Conservation (phyloP, 2,329 filamentous ascomycete genomes). For the Camillea tinctor region DNA sequence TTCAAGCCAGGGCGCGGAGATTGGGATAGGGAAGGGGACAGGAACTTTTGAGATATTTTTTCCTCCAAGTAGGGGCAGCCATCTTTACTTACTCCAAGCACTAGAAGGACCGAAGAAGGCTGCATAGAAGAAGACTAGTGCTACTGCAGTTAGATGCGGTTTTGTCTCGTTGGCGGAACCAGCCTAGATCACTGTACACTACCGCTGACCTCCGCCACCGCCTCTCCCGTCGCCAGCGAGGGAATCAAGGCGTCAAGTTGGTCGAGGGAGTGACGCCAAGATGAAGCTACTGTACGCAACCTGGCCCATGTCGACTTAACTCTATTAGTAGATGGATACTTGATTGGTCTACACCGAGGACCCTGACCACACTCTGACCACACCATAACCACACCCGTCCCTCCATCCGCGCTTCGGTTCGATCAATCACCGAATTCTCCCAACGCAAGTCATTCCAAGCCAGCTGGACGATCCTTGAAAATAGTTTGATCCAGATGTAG, state of each 20-base stretch:
- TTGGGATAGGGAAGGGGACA: slow-evolving; percentile 8
- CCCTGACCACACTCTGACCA: too few relatives aligned
- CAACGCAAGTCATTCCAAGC: slow-evolving; percentile 8
- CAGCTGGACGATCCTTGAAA: slow-evolving; percentile 16
- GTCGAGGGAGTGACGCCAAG: not conserved
- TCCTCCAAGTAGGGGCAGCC: slow-evolving; percentile 3
- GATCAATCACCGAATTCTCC: slow-evolving; percentile 25
- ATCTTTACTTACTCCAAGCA: slow-evolving; percentile 18
- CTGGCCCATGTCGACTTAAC: slow-evolving; percentile 2
- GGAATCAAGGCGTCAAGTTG: not conserved
- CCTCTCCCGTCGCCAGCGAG: slow-evolving; percentile 13
- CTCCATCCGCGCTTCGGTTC: slow-evolving; percentile 22
- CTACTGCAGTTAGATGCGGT: slow-evolving; percentile 3
- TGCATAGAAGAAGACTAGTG: slow-evolving; percentile 32
- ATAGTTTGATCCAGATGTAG: slow-evolving; percentile 4
- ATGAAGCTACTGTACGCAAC: not conserved
- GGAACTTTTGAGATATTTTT: not conserved
- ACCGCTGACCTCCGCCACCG: slow-evolving; percentile 9
- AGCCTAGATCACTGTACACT: not conserved
- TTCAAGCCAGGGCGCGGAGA: slow-evolving; percentile 1
- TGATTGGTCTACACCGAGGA: slow-evolving; percentile 17
- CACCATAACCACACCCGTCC: slow-evolving; percentile 9
- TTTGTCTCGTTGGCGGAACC: not conserved
- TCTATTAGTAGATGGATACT: slow-evolving; percentile 10
- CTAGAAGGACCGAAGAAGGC: slow-evolving; percentile 38